Evolutionary conservation across 441 rosid species (phyloP).

Genomic region (Arabidopsis lyrata): DNA sequence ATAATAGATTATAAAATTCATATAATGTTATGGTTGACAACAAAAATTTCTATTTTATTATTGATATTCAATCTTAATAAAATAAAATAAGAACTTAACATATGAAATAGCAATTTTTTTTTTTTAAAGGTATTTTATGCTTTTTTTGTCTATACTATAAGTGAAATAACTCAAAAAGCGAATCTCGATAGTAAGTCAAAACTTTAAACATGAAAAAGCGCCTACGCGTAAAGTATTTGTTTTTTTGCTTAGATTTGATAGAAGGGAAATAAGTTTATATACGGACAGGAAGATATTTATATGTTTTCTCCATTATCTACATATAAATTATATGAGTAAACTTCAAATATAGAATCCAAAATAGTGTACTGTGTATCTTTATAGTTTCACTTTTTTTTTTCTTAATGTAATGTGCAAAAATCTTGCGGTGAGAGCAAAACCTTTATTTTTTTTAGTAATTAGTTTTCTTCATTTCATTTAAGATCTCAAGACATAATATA

Average conservation of each 20-base stretch:
- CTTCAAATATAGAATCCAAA: conserved; percentile 21
- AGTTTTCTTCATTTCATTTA: neutral
- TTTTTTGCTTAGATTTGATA: conserved; percentile 4
- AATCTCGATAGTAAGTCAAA: neutral
- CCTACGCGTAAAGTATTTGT: conserved; percentile 11
- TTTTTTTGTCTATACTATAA: neutral
- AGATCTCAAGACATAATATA: neutral
- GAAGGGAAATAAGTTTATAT: neutral
- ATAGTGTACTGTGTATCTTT: neutral
- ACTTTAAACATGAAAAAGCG: neutral
- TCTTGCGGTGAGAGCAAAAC: neutral
- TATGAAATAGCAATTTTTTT: no score
- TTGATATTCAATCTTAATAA: no score
- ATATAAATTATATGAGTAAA: neutral
- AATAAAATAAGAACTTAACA: no score
- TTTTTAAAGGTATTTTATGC: no score
- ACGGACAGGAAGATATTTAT: conserved; percentile 3
- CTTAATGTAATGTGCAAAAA: conserved; percentile 1
- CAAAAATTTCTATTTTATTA: no score
- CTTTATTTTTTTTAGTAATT: neutral
- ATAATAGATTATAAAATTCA: neutral
- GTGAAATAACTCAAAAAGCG: neutral
- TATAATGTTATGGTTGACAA: neutral
- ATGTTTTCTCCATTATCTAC: neutral
- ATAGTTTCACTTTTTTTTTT: neutral